Evolutionary conservation across 73 alveolate genomes (phyloP).

Genomic region (Paramecium octaurelia): DNA sequence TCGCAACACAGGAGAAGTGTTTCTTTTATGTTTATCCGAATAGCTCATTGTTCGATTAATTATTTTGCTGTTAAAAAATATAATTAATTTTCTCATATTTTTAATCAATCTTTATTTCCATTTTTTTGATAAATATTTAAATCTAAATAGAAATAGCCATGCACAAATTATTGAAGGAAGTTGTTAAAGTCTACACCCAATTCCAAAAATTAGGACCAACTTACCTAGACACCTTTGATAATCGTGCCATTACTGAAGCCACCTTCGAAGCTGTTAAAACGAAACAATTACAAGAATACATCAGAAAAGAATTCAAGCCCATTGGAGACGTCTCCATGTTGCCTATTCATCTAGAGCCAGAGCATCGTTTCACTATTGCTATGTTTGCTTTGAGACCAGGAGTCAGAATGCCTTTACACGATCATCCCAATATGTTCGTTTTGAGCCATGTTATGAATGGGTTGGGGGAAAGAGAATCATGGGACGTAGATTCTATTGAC

Average conservation of each 20-base stretch:
- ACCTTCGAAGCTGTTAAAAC: conserved; percentile 43
- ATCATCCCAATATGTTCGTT: conserved; percentile 48
- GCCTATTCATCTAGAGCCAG: conserved; percentile 3
- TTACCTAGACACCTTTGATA: conserved; percentile 32
- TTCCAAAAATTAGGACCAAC: conserved; percentile 1
- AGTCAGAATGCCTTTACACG: conserved; percentile 36
- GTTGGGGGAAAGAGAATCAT: conserved; percentile 28
- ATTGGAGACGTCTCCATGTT: conserved; percentile 27
- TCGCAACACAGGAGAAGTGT: not conserved
- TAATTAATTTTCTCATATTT: not conserved
- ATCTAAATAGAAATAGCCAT: not conserved
- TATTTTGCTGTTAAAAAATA: not conserved
- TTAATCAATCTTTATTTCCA: not conserved
- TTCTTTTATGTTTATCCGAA: conserved; percentile 20
- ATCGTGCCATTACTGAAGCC: conserved; percentile 14
- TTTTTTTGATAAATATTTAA: not conserved
- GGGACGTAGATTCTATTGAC: conserved; percentile 33
- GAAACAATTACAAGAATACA: conserved; percentile 23
- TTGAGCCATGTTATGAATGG: conserved; percentile 42
- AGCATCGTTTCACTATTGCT: conserved; percentile 37
- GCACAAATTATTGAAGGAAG: conserved; percentile 30
- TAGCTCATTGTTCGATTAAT: not conserved
- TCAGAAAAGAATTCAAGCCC: conserved; percentile 40
- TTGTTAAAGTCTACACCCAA: not conserved
- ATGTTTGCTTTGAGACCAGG: conserved; percentile 26